These are phyloP conservation scores for Ophiostoma angusticollis DNA, from an alignment of 2,329 filamentous ascomycete genomes.

Conservation along the genomic window DNA sequence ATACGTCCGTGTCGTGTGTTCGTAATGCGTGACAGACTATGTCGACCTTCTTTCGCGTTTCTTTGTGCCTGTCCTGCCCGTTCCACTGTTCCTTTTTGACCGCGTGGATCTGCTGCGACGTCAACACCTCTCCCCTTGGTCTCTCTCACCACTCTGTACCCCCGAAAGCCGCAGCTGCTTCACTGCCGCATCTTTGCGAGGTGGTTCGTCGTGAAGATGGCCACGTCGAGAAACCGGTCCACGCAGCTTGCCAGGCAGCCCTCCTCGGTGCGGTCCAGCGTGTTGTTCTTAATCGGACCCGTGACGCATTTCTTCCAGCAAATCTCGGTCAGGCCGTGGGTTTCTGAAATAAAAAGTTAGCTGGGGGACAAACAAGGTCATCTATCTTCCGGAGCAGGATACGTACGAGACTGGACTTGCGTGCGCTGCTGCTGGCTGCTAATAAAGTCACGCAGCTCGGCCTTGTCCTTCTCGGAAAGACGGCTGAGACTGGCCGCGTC, in stretches of 20 bases:
- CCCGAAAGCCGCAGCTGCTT: no score
- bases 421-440: conserved; percentile 76
- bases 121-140: no score
- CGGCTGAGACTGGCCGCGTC: conserved; percentile 53
- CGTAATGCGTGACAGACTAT: no score
- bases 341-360: conserved; percentile 25
- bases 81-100: no score
- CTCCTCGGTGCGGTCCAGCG: conserved; percentile 68
- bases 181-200: conserved; percentile 47
- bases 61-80: no score
- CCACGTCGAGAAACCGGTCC: conserved; percentile 83
- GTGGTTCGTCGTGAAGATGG: conserved; percentile 72
- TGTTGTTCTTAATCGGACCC: conserved; percentile 53
- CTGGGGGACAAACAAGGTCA: neutral
- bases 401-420: conserved; percentile 48
- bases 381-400: conserved; percentile 15
- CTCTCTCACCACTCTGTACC: no score
- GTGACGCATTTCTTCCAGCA: conserved; percentile 96
- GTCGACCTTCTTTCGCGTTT: no score
- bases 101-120: no score
- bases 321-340: conserved; percentile 49
- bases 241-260: conserved; percentile 84
- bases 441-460: conserved; percentile 77
- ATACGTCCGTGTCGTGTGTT: no score
- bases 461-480: conserved; percentile 71